phyloP scores from a whole-genome alignment of 805 yeast genomes.

The Torulaspora maleeae region DNA sequence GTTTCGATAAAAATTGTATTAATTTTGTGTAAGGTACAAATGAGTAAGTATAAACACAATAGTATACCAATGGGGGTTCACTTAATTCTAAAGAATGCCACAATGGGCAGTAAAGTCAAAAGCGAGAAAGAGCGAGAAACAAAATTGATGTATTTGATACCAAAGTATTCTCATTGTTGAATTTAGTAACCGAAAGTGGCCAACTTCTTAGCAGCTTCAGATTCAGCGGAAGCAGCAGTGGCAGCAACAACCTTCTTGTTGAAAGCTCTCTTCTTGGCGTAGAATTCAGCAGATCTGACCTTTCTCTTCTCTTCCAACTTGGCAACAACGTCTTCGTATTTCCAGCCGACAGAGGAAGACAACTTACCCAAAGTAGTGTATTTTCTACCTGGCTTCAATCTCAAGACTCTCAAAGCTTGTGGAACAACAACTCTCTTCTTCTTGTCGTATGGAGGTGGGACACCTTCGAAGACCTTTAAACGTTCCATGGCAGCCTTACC shows the following conservation, averaged over 20 bases:
- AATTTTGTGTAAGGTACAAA: conserved; percentile 19
- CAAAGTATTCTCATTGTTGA: conserved; percentile 23
- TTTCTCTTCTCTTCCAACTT: conserved; percentile 99
- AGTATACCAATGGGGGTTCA: conserved; percentile 15
- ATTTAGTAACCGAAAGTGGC: conserved; percentile 96
- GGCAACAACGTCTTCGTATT: conserved; percentile 96
- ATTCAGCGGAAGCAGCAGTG: conserved; percentile 77
- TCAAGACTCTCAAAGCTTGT: conserved; percentile 97
- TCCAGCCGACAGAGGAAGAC: conserved; percentile 98
- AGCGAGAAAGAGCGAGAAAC: conserved; percentile 9
- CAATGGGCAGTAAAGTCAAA: conserved; percentile 1
- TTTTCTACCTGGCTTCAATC: conserved; percentile 99
- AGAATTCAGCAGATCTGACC: conserved; percentile 98
- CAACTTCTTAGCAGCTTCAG: conserved; percentile 88
- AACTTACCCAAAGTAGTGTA: conserved; percentile 97
- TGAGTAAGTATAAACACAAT: conserved; percentile 19
- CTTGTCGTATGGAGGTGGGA: conserved; percentile 99
- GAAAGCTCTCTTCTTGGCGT: conserved; percentile 97
- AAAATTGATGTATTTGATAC: conserved; percentile 17
- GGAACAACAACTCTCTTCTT: conserved; percentile 99
- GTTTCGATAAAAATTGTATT: conserved; percentile 15
- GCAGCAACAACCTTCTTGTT: conserved; percentile 89
- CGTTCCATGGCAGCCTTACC: conserved; percentile 99
- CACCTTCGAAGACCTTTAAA: conserved; percentile 99
- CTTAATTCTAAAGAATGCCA: background rate